Conservation (phyloP, 2,329 filamentous ascomycete species). For the Fusarium bulbicola region DNA sequence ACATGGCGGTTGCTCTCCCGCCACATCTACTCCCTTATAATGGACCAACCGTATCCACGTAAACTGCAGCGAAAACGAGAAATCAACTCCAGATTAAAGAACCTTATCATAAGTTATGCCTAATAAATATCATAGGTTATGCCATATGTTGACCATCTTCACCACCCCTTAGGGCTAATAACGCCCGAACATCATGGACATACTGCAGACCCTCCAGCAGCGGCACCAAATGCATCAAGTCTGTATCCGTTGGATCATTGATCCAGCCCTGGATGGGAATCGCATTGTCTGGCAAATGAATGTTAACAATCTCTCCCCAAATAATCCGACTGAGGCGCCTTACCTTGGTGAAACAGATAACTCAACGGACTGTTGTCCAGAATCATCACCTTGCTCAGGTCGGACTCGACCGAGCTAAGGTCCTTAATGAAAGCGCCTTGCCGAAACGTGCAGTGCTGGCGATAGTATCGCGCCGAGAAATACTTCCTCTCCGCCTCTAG, state of each 20-base stretch:
- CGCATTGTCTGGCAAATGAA: slow-evolving; percentile 80
- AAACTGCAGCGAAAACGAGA: slow-evolving; percentile 8
- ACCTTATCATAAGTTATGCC: slow-evolving; percentile 20
- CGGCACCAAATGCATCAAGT: slow-evolving; percentile 90
- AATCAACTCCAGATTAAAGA: slow-evolving; percentile 22
- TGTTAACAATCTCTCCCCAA: slow-evolving; percentile 5
- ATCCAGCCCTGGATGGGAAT: slow-evolving; percentile 99
- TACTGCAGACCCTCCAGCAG: slow-evolving; percentile 95
- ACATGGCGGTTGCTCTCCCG: slow-evolving; percentile 6
- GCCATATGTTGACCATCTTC: slow-evolving; percentile 74
- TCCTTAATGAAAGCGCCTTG: slow-evolving; percentile 99
- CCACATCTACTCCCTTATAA: slow-evolving; percentile 5
- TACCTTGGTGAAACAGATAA: slow-evolving; percentile 98
- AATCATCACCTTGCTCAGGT: slow-evolving; percentile 98
- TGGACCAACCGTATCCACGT: slow-evolving; percentile 12
- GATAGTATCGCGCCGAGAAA: slow-evolving; percentile 92
- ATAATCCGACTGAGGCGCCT: neutral
- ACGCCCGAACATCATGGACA: slow-evolving; percentile 91
- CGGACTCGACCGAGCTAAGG: slow-evolving; percentile 92
- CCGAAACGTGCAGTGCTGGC: slow-evolving; percentile 95
- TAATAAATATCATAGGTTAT: slow-evolving; percentile 37
- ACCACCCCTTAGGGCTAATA: slow-evolving; percentile 87
- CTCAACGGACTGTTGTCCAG: slow-evolving; percentile 98
- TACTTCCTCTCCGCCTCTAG: slow-evolving; percentile 96
- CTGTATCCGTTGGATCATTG: slow-evolving; percentile 96